phyloP scores from a whole-genome alignment of 2,329 filamentous ascomycete species.

The Chaetomium sp. region DNA sequence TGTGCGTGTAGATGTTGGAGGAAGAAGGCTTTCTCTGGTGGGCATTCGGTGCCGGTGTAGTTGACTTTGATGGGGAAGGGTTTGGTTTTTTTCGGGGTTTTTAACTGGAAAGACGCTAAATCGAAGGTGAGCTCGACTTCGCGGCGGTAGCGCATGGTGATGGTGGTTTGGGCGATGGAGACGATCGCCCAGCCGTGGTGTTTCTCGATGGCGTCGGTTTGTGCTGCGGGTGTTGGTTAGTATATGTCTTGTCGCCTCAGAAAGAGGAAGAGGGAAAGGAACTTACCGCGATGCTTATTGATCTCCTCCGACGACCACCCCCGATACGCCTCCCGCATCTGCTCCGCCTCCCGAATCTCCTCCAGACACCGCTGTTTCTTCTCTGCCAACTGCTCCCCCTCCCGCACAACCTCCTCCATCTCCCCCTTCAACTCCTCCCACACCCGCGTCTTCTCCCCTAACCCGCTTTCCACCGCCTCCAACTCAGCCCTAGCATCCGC shows the following conservation, averaged over 20 bases:
- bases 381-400: conserved; percentile 55
- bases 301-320: conserved; percentile 86
- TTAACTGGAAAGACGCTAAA: conserved; percentile 49
- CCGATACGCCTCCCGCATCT: conserved; percentile 76
- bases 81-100: conserved; percentile 33
- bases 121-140: conserved; percentile 71
- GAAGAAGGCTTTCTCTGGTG: conserved; percentile 67
- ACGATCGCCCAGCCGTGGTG: conserved; percentile 66
- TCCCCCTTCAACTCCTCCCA: conserved; percentile 62
- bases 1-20: conserved; percentile 65
- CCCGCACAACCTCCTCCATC: conserved; percentile 58
- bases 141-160: conserved; percentile 68
- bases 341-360: conserved; percentile 78
- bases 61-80: conserved; percentile 53
- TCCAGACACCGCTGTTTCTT: conserved; percentile 63
- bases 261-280: no score
- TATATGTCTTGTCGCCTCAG: no score
- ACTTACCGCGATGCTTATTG: conserved; percentile 66
- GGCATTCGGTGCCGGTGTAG: conserved; percentile 56
- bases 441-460: conserved; percentile 61
- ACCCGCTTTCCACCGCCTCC: conserved; percentile 55
- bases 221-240: conserved; percentile 39
- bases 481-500: conserved; percentile 65
- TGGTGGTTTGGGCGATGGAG: conserved; percentile 51
- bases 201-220: conserved; percentile 59